Evolutionary conservation across 148 eudicot genomes (phyloP).

Genomic region (Nyssa sinensis): DNA sequence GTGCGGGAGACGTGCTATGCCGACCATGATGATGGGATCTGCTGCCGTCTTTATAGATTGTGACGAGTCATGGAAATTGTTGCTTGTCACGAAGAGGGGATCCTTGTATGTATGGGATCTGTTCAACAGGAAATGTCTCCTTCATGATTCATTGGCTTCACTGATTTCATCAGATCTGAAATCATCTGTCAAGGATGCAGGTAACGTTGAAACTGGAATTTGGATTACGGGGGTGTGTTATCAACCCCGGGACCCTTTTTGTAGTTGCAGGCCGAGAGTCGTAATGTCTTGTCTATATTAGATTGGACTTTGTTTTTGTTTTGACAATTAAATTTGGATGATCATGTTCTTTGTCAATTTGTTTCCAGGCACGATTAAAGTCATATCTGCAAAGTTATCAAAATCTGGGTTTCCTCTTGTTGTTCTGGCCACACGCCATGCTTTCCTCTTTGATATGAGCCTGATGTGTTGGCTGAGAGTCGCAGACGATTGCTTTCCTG

Average conservation of each 20-base stretch:
- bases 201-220: conserved; percentile 29
- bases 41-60: conserved; percentile 86
- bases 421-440: conserved; percentile 88
- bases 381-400: conserved; percentile 74
- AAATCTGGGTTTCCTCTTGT: conserved; percentile 80
- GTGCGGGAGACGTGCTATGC: conserved; percentile 94
- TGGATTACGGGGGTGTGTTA: background rate
- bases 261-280: background rate
- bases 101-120: conserved; percentile 85
- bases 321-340: conserved; percentile 4
- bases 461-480: conserved; percentile 95
- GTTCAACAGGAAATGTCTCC: conserved; percentile 71
- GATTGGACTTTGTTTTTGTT: background rate
- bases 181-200: conserved; percentile 59
- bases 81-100: conserved; percentile 91
- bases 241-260: background rate
- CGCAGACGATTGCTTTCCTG: conserved; percentile 93
- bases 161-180: conserved; percentile 58
- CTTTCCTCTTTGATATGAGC: conserved; percentile 80
- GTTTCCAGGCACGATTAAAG: conserved; percentile 64
- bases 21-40: conserved; percentile 96
- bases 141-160: conserved; percentile 79
- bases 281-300: background rate
- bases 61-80: conserved; percentile 88
- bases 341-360: background rate